Conservation (phyloP, 2,329 filamentous ascomycete genomes). For the Parafenestella ontariensis region DNA sequence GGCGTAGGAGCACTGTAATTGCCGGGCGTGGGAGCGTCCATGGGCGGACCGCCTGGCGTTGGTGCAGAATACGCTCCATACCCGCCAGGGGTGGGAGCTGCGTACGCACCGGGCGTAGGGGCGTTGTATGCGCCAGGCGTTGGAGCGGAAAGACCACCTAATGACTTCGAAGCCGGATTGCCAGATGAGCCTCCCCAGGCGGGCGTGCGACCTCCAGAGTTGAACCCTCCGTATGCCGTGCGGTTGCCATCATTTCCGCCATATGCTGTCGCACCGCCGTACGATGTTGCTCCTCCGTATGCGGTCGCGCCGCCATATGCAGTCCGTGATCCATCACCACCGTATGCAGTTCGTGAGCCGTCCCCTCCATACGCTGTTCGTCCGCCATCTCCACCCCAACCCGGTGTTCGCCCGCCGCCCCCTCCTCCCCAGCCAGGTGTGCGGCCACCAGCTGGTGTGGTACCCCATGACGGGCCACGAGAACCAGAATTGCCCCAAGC, state of each 20-base stretch:
- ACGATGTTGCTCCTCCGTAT: conserved; percentile 75
- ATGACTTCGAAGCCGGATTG: conserved; percentile 27
- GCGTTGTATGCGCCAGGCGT: conserved; percentile 45
- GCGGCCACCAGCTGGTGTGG: conserved; percentile 50
- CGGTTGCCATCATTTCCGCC: conserved; percentile 47
- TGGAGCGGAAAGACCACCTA: conserved; percentile 39
- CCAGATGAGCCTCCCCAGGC: conserved; percentile 64
- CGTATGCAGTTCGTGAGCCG: conserved; percentile 50
- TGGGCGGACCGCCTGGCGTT: conserved; percentile 45
- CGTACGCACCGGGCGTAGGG: conserved; percentile 47
- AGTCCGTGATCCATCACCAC: conserved; percentile 51
- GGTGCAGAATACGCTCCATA: conserved; percentile 47
- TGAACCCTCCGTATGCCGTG: conserved; percentile 60
- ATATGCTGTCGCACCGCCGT: conserved; percentile 61
- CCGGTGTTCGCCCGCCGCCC: conserved; percentile 54
- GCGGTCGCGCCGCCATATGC: conserved; percentile 67
- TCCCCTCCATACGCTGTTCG: conserved; percentile 49
- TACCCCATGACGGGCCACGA: conserved; percentile 61
- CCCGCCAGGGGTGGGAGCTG: conserved; percentile 43
- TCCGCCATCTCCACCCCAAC: conserved; percentile 55
- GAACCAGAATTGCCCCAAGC: conserved; percentile 39
- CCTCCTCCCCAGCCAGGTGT: conserved; percentile 54
- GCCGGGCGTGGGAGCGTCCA: conserved; percentile 50
- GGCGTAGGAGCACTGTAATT: conserved; percentile 51
- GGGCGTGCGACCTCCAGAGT: conserved; percentile 57